Conservation (phyloP, 306 rosid genomes). For the Ochetophila trinervis region DNA sequence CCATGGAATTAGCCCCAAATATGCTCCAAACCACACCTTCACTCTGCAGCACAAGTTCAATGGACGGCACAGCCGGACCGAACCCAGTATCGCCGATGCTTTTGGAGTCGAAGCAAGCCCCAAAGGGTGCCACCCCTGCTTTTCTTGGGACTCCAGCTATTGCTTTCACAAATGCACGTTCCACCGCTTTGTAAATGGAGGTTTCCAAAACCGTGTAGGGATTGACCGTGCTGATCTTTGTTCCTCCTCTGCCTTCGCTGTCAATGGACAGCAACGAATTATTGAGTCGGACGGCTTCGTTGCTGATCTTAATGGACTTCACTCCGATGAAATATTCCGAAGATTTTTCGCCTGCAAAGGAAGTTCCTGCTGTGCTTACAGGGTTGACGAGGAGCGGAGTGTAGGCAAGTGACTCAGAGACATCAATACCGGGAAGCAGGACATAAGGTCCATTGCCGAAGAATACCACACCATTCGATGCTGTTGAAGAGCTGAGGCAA, state of each 20-base stretch:
- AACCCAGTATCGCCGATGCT: constrained; percentile 26
- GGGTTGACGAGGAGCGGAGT: constrained; percentile 18
- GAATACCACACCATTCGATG: constrained; percentile 33
- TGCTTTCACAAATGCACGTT: constrained; percentile 32
- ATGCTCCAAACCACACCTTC: constrained; percentile 42
- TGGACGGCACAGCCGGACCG: constrained; percentile 51
- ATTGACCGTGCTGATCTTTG: constrained; percentile 53
- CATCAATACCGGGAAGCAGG: constrained; percentile 28
- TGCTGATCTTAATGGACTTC: constrained; percentile 32
- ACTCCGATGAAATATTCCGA: constrained; percentile 50
- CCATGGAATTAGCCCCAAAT: constrained; percentile 65
- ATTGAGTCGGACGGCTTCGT: constrained; percentile 22
- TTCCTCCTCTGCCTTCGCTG: constrained; percentile 49
- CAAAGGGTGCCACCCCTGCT: constrained; percentile 46
- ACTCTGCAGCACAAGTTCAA: constrained; percentile 46
- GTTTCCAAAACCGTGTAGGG: constrained; percentile 50
- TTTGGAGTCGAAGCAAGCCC: constrained; percentile 34
- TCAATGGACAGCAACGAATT: constrained; percentile 36
- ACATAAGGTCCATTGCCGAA: constrained; percentile 48
- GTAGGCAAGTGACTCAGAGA: constrained; percentile 8
- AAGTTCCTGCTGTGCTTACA: not conserved
- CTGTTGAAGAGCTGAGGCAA: constrained; percentile 37
- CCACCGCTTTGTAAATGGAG: constrained; percentile 45
- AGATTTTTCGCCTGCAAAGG: constrained; percentile 35
- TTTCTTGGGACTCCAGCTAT: constrained; percentile 21